phyloP scores from a whole-genome alignment of 2,329 filamentous ascomycete genomes.

The Botrytis fabae region DNA sequence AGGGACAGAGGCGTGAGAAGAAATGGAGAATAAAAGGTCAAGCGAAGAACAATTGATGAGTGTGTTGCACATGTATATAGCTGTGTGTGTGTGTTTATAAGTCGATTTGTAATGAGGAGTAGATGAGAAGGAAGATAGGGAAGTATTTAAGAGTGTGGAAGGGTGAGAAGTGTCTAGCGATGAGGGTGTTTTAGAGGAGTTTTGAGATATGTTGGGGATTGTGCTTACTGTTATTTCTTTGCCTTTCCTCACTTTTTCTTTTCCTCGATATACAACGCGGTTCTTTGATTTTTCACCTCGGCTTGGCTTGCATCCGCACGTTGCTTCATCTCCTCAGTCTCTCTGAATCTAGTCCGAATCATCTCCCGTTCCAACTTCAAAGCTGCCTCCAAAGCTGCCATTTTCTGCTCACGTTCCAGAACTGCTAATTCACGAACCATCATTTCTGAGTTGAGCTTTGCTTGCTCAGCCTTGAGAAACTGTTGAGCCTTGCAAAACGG shows the following conservation, averaged over 20 bases:
- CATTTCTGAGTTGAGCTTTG: not conserved
- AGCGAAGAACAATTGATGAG: too few species aligned
- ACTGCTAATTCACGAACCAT: not conserved
- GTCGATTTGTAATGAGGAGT: too few species aligned
- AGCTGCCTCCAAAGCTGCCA: not conserved
- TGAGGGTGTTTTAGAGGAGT: not conserved
- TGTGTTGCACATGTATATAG: too few species aligned
- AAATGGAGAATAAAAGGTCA: too few species aligned
- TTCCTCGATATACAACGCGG: not conserved
- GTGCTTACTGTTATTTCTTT: too few species aligned
- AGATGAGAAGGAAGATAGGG: too few species aligned
- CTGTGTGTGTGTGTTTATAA: too few species aligned
- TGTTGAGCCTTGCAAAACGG: too few species aligned
- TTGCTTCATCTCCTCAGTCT: not conserved
- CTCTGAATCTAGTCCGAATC: not conserved
- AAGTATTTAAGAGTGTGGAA: not conserved
- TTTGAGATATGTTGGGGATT: not conserved
- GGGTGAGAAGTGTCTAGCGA: not conserved
- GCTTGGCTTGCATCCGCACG: not conserved
- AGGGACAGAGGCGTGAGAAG: too few species aligned
- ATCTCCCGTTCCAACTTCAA: not conserved
- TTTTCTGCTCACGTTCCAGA: not conserved
- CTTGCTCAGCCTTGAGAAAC: not conserved
- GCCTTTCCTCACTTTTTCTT: too few species aligned
- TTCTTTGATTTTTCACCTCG: not conserved